Evolutionary conservation across 2,329 filamentous ascomycete genomes (phyloP).

Genomic region (Chaetomium olivaceum): DNA sequence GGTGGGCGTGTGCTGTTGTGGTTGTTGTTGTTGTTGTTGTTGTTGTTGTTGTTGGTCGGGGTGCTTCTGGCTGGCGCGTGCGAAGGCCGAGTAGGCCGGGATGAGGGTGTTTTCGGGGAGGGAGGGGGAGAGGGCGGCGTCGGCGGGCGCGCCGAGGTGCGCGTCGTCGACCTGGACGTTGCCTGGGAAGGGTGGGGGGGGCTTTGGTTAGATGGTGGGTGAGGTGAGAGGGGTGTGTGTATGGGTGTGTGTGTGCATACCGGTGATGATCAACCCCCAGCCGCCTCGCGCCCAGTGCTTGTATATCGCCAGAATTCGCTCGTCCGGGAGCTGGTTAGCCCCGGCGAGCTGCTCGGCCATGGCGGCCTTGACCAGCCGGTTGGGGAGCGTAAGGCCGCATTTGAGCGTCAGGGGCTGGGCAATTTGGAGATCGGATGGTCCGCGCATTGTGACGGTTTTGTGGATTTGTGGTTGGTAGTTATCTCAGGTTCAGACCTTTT

Average conservation of each 20-base stretch:
- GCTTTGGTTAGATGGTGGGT: background rate
- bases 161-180: conserved; percentile 48
- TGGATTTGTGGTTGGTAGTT: background rate
- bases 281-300: conserved; percentile 53
- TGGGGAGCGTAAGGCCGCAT: conserved; percentile 57
- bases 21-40: conserved; percentile 39
- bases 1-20: conserved; percentile 49
- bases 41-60: conserved; percentile 40
- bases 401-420: conserved; percentile 51
- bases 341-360: conserved; percentile 50
- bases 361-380: conserved; percentile 55
- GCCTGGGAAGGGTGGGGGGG: conserved; percentile 34
- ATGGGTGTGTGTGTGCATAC: conserved; percentile 24
- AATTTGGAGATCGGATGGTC: conserved; percentile 32
- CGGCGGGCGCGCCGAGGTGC: conserved; percentile 41
- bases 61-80: conserved; percentile 50
- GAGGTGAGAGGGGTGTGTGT: background rate
- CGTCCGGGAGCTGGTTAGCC: conserved; percentile 46
- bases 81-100: conserved; percentile 43
- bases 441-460: conserved; percentile 5
- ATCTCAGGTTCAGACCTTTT: no score
- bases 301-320: conserved; percentile 49
- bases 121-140: conserved; percentile 39
- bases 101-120: conserved; percentile 36
- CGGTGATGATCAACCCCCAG: conserved; percentile 56